A percentile compares a stretch with the other conserved stretches of the same genome.
phyloP scores from a whole-genome alignment of 331 rosid species.

The Prunus yedoensis region DNA sequence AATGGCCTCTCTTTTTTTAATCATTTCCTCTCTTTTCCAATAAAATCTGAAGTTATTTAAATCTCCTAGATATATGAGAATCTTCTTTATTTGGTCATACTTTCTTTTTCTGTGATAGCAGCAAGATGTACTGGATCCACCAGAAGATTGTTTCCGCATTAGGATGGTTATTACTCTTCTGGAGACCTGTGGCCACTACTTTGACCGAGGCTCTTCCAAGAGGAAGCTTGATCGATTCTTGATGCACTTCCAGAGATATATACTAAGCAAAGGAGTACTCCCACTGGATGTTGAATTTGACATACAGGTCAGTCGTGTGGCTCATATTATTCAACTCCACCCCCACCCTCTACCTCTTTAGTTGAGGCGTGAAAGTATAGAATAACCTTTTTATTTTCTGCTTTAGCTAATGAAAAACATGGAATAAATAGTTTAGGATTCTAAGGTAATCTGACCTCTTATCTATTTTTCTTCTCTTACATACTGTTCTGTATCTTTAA shows the following conservation, averaged over 20 bases:
- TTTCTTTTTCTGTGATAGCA: conserved; percentile 37
- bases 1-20: neutral
- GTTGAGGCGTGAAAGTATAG: neutral
- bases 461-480: neutral
- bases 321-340: neutral
- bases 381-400: neutral
- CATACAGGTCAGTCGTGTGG: conserved; percentile 68
- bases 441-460: neutral
- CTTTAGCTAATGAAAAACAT: neutral
- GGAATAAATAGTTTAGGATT: neutral
- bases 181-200: conserved; percentile 98
- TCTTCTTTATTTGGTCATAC: conserved; percentile 25
- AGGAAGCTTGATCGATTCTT: conserved; percentile 90
- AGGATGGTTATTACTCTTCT: conserved; percentile 93
- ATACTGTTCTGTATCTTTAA: neutral
- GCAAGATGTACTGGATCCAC: conserved; percentile 92
- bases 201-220: conserved; percentile 97
- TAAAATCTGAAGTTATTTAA: neutral
- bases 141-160: conserved; percentile 96
- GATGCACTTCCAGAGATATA: conserved; percentile 80
- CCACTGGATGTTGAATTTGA: conserved; percentile 96
- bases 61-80: conserved; percentile 8
- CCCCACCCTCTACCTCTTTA: neutral
- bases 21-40: neutral
- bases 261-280: conserved; percentile 82